phyloP scores from a whole-genome alignment of 345 rosid species.

The Boechera divaricarpa region DNA sequence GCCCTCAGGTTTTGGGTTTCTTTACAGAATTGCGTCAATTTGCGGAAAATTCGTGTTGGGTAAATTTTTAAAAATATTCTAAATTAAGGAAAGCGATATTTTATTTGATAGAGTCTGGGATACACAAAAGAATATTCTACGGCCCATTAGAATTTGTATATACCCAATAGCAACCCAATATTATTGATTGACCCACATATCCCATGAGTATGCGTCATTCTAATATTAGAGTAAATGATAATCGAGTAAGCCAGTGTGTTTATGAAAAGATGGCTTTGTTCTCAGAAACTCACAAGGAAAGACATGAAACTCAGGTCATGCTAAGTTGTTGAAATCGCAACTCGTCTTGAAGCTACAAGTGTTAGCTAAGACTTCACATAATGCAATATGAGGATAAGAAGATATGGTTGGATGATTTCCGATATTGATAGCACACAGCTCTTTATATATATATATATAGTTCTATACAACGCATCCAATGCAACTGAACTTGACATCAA shows the following conservation, averaged over 20 bases:
- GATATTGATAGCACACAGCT: background rate
- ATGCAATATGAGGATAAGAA: background rate
- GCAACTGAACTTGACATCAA: background rate
- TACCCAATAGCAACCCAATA: constrained; percentile 14
- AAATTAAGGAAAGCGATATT: background rate
- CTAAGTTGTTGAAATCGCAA: background rate
- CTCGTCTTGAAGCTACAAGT: background rate
- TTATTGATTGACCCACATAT: background rate
- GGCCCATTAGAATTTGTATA: constrained; percentile 22
- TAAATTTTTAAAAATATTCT: background rate
- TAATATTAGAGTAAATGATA: no score
- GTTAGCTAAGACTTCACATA: no score
- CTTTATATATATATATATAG: no score
- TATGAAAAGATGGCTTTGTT: background rate
- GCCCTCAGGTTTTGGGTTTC: constrained; percentile 35
- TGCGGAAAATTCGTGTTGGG: background rate
- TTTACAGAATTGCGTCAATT: background rate
- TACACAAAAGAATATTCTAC: background rate
- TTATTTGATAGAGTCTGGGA: background rate
- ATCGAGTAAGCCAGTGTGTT: no score
- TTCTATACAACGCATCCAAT: background rate
- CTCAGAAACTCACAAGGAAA: background rate
- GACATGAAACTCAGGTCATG: background rate
- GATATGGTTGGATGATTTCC: background rate
- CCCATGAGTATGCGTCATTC: no score